Conservation (phyloP, 208 protist species). For the Trypanosoma theileri region DNA sequence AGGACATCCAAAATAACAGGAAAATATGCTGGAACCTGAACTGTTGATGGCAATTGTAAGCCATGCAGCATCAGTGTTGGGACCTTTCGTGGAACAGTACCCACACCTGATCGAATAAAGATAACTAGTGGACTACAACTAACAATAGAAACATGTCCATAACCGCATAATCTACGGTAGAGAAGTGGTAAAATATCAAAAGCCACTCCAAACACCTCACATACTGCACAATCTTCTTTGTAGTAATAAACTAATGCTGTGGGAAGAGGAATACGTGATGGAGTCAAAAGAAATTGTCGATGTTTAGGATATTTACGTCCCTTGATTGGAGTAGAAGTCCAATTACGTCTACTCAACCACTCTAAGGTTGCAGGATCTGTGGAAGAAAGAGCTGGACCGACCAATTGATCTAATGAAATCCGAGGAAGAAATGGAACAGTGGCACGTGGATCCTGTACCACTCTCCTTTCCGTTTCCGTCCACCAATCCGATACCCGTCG, state of each 20-base stretch:
- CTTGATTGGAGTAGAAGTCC: too few relatives aligned
- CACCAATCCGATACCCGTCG: conserved; percentile 36
- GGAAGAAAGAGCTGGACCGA: conserved; percentile 12
- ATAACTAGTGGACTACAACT: conserved; percentile 69
- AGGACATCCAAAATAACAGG: conserved; percentile 13
- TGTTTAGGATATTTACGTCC: background rate
- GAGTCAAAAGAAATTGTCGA: conserved; percentile 19
- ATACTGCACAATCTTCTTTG: conserved; percentile 32
- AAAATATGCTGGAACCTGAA: background rate
- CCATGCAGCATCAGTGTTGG: conserved; percentile 39
- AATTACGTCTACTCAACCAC: background rate
- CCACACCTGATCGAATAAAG: conserved; percentile 38
- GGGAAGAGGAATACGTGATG: conserved; percentile 32
- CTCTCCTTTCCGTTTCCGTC: conserved; percentile 23
- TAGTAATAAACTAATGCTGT: conserved; percentile 50
- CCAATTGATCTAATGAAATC: conserved; percentile 26
- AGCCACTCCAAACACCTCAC: conserved; percentile 35
- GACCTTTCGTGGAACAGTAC: conserved; percentile 19
- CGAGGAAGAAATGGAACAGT: conserved; percentile 30
- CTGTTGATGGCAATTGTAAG: background rate
- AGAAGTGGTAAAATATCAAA: conserved; percentile 63
- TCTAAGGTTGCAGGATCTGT: background rate
- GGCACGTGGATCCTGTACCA: conserved; percentile 12
- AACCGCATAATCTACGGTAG: conserved; percentile 50
- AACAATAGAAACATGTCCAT: conserved; percentile 40